These are phyloP conservation scores for Thermomyces lanuginosus DNA, from an alignment of 2,329 filamentous ascomycete genomes.

Conservation along the genomic window DNA sequence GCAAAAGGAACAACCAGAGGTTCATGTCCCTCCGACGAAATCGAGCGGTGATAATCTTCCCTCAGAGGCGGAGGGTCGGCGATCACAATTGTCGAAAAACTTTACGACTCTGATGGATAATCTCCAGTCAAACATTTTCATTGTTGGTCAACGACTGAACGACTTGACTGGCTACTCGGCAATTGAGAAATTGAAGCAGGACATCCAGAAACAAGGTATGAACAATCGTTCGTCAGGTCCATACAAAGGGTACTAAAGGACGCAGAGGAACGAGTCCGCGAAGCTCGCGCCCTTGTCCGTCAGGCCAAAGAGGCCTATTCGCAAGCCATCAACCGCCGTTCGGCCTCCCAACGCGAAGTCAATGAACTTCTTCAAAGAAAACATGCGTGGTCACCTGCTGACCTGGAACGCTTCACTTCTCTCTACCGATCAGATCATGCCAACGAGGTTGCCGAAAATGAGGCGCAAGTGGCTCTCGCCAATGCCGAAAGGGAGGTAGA, in stretches of 20 bases:
- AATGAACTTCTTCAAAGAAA: constrained; percentile 87
- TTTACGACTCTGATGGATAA: constrained; percentile 72
- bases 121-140: constrained; percentile 66
- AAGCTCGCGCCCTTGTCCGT: constrained; percentile 49
- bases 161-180: constrained; percentile 85
- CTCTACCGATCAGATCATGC: constrained; percentile 85
- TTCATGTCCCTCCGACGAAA: not conserved
- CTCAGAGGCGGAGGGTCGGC: constrained; percentile 26
- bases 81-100: constrained; percentile 42
- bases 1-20: constrained; percentile 1
- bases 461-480: constrained; percentile 54
- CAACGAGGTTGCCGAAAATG: constrained; percentile 68
- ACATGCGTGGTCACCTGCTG: constrained; percentile 70
- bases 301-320: constrained; percentile 61
- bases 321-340: constrained; percentile 64
- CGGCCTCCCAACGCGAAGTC: constrained; percentile 86
- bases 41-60: constrained; percentile 11
- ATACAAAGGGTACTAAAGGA: too few species aligned
- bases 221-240: too few species aligned
- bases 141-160: constrained; percentile 77
- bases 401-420: constrained; percentile 86
- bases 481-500: constrained; percentile 67
- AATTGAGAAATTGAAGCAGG: constrained; percentile 69
- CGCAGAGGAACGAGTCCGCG: constrained; percentile 37
- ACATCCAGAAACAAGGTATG: constrained; percentile 53